Evolutionary conservation across 768 basidiomycete genomes (phyloP).

Genomic region (Boletellus ananas): DNA sequence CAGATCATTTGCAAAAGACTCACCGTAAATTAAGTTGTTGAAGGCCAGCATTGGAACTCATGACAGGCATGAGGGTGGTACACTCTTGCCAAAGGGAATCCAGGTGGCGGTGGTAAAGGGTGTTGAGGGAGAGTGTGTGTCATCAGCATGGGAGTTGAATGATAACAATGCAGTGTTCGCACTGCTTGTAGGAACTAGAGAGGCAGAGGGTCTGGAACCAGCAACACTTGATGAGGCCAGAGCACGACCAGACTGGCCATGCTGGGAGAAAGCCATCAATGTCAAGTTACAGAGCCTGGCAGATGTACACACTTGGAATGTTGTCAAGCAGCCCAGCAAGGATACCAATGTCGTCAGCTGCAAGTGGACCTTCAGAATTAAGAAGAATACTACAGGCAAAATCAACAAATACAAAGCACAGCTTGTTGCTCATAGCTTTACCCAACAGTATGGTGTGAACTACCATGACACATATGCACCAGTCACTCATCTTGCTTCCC

Average conservation of each 20-base stretch:
- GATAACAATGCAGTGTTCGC: neutral
- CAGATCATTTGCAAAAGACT: too few species aligned
- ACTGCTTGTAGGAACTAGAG: neutral
- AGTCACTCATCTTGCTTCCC: neutral
- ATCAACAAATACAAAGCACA: neutral
- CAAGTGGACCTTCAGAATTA: conserved; percentile 5
- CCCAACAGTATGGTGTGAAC: neutral
- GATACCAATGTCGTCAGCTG: neutral
- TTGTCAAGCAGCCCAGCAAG: neutral
- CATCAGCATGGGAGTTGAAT: neutral
- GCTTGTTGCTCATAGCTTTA: neutral
- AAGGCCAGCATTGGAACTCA: too few species aligned
- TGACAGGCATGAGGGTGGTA: too few species aligned
- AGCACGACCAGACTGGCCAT: neutral
- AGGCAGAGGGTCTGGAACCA: neutral
- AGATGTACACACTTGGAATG: neutral
- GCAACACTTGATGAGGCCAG: neutral
- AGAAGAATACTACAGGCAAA: neutral
- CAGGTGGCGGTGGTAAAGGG: too few species aligned
- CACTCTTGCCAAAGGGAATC: too few species aligned
- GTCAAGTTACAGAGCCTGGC: neutral
- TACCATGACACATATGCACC: conserved; percentile 1
- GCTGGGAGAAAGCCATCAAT: neutral
- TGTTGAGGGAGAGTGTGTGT: too few species aligned
- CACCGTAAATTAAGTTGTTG: too few species aligned